Evolutionary conservation across 208 protist genomes (phyloP).

Genomic region (Trichomonas gallinae): DNA sequence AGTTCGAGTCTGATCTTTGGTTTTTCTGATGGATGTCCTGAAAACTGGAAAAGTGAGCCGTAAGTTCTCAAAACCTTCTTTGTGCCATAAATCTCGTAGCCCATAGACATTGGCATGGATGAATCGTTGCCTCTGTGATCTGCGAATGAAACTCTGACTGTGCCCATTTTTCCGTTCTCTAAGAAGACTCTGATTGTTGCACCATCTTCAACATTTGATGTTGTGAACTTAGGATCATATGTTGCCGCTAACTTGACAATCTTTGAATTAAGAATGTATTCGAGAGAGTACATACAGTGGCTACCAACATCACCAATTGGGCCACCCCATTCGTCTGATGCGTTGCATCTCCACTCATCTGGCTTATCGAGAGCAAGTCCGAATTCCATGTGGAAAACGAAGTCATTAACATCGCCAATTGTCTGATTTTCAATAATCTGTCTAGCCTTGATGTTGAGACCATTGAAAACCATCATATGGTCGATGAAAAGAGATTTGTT

Average conservation of each 20-base stretch:
- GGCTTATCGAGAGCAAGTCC: background rate
- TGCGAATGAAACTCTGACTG: background rate
- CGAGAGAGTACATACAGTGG: background rate
- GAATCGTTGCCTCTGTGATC: background rate
- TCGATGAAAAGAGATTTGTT: background rate
- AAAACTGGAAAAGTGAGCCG: background rate
- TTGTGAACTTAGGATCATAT: background rate
- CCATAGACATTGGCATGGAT: background rate
- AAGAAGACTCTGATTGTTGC: background rate
- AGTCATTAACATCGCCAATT: background rate
- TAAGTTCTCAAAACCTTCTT: background rate
- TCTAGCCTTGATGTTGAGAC: background rate
- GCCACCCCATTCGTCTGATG: background rate
- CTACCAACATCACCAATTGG: background rate
- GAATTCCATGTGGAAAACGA: background rate
- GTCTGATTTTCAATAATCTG: background rate
- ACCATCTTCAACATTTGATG: background rate
- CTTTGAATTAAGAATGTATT: background rate
- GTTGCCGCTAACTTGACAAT: background rate
- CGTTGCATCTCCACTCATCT: background rate
- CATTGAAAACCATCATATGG: conserved; percentile 1
- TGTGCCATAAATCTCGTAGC: background rate
- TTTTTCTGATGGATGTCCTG: background rate
- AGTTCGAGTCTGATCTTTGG: background rate
- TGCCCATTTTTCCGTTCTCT: background rate